phyloP scores from a whole-genome alignment of 257 asterid genomes.

The Penstemon newberryi region DNA sequence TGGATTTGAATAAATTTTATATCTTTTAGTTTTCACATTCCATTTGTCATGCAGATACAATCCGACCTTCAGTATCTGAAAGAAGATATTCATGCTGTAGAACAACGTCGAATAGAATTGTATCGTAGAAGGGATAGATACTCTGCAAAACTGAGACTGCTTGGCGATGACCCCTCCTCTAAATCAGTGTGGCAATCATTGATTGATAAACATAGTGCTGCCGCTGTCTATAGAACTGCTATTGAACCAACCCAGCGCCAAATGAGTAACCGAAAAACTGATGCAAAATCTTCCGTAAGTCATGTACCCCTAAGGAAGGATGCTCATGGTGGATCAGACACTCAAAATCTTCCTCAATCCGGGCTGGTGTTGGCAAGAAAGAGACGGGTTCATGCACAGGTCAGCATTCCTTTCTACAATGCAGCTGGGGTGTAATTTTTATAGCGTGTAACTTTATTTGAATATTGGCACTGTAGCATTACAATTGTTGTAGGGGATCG shows the following conservation, averaged over 20 bases:
- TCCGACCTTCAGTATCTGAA: conserved; percentile 75
- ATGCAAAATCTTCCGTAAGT: conserved; percentile 52
- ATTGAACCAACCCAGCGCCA: conserved; percentile 45
- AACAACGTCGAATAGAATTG: conserved; percentile 69
- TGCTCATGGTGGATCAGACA: conserved; percentile 53
- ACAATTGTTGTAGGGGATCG: no score
- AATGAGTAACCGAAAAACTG: conserved; percentile 45
- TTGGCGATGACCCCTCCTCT: conserved; percentile 48
- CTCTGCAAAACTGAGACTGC: conserved; percentile 53
- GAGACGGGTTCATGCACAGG: conserved; percentile 83
- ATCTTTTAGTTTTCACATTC: conserved; percentile 13
- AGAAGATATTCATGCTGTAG: conserved; percentile 84
- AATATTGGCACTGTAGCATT: background rate
- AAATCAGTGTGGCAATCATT: conserved; percentile 48
- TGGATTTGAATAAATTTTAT: background rate
- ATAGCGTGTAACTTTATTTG: no score
- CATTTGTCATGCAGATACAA: conserved; percentile 55
- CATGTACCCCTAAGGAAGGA: conserved; percentile 50
- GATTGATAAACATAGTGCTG: conserved; percentile 46
- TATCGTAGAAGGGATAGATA: conserved; percentile 65
- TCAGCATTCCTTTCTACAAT: conserved; percentile 27
- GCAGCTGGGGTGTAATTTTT: conserved; percentile 12
- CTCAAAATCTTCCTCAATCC: conserved; percentile 58
- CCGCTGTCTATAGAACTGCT: conserved; percentile 36
- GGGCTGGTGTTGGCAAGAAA: conserved; percentile 64